phyloP scores from a whole-genome alignment of 305 asterid genomes.

The Fraxinus paxiana region DNA sequence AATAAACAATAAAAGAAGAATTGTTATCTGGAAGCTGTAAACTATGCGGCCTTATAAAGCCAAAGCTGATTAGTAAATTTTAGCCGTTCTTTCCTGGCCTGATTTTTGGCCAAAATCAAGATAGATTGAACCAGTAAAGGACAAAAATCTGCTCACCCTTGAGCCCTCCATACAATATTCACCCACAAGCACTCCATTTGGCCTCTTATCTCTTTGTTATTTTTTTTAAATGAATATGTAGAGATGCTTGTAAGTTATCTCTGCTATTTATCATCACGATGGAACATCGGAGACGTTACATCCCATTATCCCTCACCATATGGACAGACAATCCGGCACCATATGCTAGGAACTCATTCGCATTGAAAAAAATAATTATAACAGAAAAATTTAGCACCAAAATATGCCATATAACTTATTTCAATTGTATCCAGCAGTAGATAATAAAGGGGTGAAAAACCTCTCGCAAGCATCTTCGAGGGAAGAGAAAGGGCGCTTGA shows the following conservation, averaged over 20 bases:
- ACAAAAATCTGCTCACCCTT: background rate
- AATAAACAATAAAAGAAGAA: background rate
- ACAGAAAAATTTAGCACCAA: background rate
- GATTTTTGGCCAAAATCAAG: background rate
- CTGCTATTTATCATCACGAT: background rate
- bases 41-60: background rate
- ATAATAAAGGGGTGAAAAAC: conserved; percentile 20
- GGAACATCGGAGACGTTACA: background rate
- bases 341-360: background rate
- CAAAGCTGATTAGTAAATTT: background rate
- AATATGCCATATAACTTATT: background rate
- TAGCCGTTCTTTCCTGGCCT: background rate
- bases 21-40: background rate
- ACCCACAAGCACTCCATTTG: background rate
- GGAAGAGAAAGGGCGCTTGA: conserved; percentile 79
- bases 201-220: background rate
- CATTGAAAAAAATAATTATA: background rate
- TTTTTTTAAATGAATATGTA: background rate
- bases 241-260: background rate
- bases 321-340: background rate
- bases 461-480: conserved; percentile 76
- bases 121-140: background rate
- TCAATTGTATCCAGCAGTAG: background rate
- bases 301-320: no score
- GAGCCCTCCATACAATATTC: background rate